phyloP scores from a whole-genome alignment of 257 asterid species.

The Paulownia fortunei region DNA sequence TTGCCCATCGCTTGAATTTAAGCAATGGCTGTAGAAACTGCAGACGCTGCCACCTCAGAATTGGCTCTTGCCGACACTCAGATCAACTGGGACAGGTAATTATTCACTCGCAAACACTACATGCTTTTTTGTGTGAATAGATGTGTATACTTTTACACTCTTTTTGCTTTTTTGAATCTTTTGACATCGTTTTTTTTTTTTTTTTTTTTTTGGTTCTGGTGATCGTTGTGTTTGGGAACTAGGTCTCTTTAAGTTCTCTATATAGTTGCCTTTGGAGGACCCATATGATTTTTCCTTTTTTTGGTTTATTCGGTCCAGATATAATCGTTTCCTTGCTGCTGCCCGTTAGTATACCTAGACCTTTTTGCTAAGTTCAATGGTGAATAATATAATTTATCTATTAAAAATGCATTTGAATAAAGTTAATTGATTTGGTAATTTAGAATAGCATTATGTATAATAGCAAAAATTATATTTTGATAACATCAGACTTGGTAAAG shows the following conservation, averaged over 20 bases:
- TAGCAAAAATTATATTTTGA: neutral
- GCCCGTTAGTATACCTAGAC: neutral
- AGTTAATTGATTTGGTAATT: neutral
- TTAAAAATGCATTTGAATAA: neutral
- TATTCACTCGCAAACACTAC: neutral
- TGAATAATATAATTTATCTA: neutral
- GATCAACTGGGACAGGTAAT: constrained; percentile 86
- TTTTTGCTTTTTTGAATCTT: neutral
- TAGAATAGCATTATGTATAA: neutral
- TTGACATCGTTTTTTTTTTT: neutral
- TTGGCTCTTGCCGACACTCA: constrained; percentile 86
- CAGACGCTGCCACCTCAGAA: constrained; percentile 47
- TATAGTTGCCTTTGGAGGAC: neutral
- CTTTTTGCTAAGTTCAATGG: neutral
- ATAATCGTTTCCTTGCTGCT: neutral
- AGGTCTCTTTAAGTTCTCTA: neutral
- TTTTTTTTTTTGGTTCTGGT: too few relatives aligned
- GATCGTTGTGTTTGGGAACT: constrained; percentile 2
- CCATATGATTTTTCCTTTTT: neutral
- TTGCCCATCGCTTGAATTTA: neutral
- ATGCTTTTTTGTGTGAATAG: neutral
- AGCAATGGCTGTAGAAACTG: constrained; percentile 55
- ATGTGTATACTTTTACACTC: neutral
- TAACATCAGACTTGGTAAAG: neutral
- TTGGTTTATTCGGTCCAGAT: neutral